phyloP scores from a whole-genome alignment of 495 filamentous ascomycete genomes.

The Penicillium cinerascens region DNA sequence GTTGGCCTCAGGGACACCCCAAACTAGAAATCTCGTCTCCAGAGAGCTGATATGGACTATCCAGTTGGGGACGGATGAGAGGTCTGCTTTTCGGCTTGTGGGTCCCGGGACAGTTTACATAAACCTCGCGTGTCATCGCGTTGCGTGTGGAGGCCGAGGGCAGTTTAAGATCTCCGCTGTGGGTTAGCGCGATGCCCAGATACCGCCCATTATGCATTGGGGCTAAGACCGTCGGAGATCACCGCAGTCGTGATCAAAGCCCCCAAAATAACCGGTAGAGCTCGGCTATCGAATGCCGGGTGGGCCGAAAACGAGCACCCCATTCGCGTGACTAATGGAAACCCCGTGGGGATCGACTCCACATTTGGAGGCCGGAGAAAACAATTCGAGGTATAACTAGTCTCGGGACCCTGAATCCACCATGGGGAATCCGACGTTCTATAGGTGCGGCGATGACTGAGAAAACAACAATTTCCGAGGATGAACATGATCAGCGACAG shows the following conservation, averaged over 20 bases:
- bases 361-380: slow-evolving; percentile 12
- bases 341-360: slow-evolving; percentile 12
- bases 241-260: background rate
- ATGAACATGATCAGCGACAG: slow-evolving; percentile 1
- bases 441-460: slow-evolving; percentile 4
- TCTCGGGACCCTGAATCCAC: background rate
- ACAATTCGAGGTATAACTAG: slow-evolving; percentile 1
- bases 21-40: background rate
- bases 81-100: background rate
- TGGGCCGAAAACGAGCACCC: slow-evolving; percentile 14
- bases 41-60: background rate
- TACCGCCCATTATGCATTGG: slow-evolving; percentile 5
- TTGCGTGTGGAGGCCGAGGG: slow-evolving; percentile 5
- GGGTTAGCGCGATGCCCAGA: background rate
- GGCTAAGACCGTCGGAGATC: slow-evolving; percentile 3
- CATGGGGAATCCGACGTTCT: background rate
- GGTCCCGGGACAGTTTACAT: background rate
- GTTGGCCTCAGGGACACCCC: slow-evolving; percentile 3
- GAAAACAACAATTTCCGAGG: slow-evolving; percentile 1
- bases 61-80: background rate
- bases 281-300: slow-evolving; percentile 26
- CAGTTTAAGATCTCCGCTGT: background rate
- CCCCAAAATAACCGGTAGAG: slow-evolving; percentile 20
- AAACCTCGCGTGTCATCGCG: slow-evolving; percentile 8
- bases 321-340: slow-evolving; percentile 26